phyloP scores from a whole-genome alignment of 2,329 filamentous ascomycete species.

The Amauroascus verrucosus region DNA sequence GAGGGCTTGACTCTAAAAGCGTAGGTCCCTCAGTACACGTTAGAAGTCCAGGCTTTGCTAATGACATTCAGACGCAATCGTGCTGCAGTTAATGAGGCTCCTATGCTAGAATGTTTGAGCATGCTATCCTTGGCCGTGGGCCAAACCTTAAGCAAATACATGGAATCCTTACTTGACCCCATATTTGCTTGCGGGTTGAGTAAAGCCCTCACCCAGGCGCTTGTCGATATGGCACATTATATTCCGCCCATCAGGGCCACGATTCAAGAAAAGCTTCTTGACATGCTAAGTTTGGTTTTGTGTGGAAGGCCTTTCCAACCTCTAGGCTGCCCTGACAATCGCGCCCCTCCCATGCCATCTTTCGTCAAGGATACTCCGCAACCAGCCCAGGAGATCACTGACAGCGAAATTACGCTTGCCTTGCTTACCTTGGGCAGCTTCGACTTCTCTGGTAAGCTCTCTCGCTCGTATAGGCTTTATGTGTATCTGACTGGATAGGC shows the following conservation, averaged over 20 bases:
- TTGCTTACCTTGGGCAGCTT: slow-evolving; percentile 96
- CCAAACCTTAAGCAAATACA: slow-evolving; percentile 95
- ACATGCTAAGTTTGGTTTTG: slow-evolving; percentile 89
- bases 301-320: slow-evolving; percentile 88
- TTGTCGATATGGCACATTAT: slow-evolving; percentile 98
- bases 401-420: slow-evolving; percentile 82
- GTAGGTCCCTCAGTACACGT: slow-evolving; percentile 25
- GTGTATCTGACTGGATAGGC: slow-evolving; percentile 33
- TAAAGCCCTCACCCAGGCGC: slow-evolving; percentile 82
- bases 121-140: slow-evolving; percentile 90
- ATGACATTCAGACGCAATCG: slow-evolving; percentile 43
- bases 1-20: slow-evolving; percentile 80
- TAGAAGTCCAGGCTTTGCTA: slow-evolving; percentile 11
- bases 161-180: slow-evolving; percentile 87
- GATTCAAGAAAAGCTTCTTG: slow-evolving; percentile 86
- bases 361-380: slow-evolving; percentile 82
- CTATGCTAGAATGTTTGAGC: slow-evolving; percentile 96
- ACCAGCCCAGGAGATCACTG: slow-evolving; percentile 65
- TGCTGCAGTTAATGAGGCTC: slow-evolving; percentile 50
- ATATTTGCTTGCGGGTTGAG: slow-evolving; percentile 96
- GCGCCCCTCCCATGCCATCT: slow-evolving; percentile 68
- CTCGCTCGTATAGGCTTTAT: background rate
- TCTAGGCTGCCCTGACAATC: slow-evolving; percentile 80
- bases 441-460: slow-evolving; percentile 59
- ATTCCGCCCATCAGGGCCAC: slow-evolving; percentile 87